These are phyloP conservation scores for Fraxinus floribunda DNA, from an alignment of 305 asterid species.

Conservation along the genomic window DNA sequence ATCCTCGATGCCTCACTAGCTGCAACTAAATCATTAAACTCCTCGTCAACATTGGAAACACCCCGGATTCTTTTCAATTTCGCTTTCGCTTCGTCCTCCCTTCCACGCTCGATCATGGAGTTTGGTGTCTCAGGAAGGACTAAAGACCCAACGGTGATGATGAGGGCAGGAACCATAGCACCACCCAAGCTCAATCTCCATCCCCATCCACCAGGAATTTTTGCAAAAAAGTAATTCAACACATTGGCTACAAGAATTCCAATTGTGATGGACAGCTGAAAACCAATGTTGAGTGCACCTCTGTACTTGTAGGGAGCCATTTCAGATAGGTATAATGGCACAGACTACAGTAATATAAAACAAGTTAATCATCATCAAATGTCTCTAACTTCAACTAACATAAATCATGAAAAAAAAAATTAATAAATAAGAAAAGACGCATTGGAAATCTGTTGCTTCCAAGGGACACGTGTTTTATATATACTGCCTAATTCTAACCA, in stretches of 20 bases:
- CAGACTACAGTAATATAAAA: constrained; percentile 38
- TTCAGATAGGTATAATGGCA: constrained; percentile 63
- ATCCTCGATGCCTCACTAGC: constrained; percentile 50
- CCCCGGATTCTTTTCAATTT: constrained; percentile 49
- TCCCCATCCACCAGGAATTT: constrained; percentile 65
- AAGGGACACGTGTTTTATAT: background rate
- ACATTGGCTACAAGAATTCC: constrained; percentile 62
- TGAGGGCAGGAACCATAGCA: constrained; percentile 55
- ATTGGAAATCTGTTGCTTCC: background rate
- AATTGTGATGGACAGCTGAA: constrained; percentile 54
- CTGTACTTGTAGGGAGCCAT: constrained; percentile 72
- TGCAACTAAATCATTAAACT: constrained; percentile 40
- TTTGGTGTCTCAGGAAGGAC: constrained; percentile 64
- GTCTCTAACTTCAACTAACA: background rate
- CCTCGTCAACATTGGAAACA: constrained; percentile 38
- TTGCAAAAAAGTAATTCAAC: constrained; percentile 49
- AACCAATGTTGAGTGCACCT: constrained; percentile 64
- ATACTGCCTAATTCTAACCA: background rate
- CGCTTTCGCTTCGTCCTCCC: constrained; percentile 30
- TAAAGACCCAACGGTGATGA: constrained; percentile 47
- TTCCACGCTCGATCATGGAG: constrained; percentile 53
- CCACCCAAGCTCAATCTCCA: constrained; percentile 61
- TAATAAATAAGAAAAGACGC: background rate
- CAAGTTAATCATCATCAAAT: background rate
- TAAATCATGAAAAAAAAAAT: background rate